Conservation (phyloP, 306 rosid species). For the Ziziphus jujuba region DNA sequence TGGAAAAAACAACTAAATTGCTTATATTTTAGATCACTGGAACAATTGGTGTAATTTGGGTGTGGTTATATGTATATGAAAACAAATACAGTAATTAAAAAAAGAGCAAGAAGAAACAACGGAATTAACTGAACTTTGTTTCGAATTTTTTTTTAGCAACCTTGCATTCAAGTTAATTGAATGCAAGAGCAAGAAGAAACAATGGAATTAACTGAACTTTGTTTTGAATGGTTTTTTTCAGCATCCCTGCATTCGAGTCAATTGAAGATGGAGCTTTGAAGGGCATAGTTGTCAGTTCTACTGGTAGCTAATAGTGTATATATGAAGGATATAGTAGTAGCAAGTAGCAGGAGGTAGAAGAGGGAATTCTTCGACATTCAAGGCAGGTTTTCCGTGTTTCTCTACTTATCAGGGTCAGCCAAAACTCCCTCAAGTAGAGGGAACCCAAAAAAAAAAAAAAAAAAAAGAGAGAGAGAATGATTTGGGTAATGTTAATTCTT, state of each 20-base stretch:
- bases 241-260: conserved; percentile 77
- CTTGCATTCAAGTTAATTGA: conserved; percentile 77
- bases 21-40: too few relatives aligned
- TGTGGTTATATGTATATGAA: too few relatives aligned
- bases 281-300: conserved; percentile 32
- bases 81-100: too few relatives aligned
- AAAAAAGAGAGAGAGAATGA: conserved; percentile 40
- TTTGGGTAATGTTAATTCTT: conserved; percentile 45
- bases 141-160: conserved; percentile 50
- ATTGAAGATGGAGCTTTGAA: conserved; percentile 90
- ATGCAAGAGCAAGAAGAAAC: conserved; percentile 11
- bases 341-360: conserved; percentile 52
- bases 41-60: too few relatives aligned
- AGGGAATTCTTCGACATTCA: conserved; percentile 30
- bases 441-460: conserved; percentile 24
- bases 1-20: too few relatives aligned
- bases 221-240: conserved; percentile 47
- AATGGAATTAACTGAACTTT: conserved; percentile 15
- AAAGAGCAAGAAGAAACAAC: not conserved
- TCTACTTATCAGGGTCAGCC: conserved; percentile 49
- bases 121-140: conserved; percentile 19
- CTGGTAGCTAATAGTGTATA: conserved; percentile 63
- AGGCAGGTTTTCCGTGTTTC: conserved; percentile 46
- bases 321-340: conserved; percentile 64
- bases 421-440: conserved; percentile 49